phyloP scores from a whole-genome alignment of 306 rosid genomes.

The Calophaca sinica region DNA sequence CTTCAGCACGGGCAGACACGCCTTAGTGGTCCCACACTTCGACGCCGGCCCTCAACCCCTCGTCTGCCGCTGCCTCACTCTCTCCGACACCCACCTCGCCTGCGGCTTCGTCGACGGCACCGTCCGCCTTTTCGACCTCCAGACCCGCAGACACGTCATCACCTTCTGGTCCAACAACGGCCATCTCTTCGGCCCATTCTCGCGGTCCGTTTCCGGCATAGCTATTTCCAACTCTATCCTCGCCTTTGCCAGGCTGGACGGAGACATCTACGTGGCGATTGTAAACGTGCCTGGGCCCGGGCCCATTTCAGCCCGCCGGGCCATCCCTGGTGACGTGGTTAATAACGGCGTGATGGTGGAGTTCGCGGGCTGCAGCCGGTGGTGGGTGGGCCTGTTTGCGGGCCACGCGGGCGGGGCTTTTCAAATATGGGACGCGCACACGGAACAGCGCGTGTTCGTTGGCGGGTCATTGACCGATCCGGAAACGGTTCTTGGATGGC shows the following conservation, averaged over 20 bases:
- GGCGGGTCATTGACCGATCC: slow-evolving; percentile 79
- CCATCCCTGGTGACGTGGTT: slow-evolving; percentile 51
- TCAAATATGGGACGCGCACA: slow-evolving; percentile 70
- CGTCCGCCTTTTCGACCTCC: slow-evolving; percentile 71
- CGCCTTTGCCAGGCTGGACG: slow-evolving; percentile 65
- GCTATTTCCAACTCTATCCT: slow-evolving; percentile 39
- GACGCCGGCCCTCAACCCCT: slow-evolving; percentile 38
- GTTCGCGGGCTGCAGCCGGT: slow-evolving; percentile 59
- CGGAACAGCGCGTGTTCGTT: slow-evolving; percentile 50
- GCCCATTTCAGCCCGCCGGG: slow-evolving; percentile 30
- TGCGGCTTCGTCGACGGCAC: slow-evolving; percentile 88
- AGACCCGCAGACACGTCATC: slow-evolving; percentile 51
- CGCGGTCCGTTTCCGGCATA: slow-evolving; percentile 76
- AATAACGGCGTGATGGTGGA: slow-evolving; percentile 74
- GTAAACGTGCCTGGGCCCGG: neutral
- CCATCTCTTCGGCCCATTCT: slow-evolving; percentile 60
- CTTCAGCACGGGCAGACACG: slow-evolving; percentile 43
- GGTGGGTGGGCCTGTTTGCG: slow-evolving; percentile 92
- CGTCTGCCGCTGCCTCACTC: slow-evolving; percentile 75
- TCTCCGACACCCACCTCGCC: slow-evolving; percentile 71
- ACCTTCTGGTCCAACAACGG: slow-evolving; percentile 59
- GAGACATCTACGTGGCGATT: slow-evolving; percentile 64
- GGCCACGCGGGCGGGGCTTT: slow-evolving; percentile 72
- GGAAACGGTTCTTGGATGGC: slow-evolving; percentile 80
- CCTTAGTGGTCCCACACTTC: slow-evolving; percentile 44